Evolutionary conservation across 495 filamentous ascomycete genomes (phyloP).

Genomic region (Filosporella fistucella): DNA sequence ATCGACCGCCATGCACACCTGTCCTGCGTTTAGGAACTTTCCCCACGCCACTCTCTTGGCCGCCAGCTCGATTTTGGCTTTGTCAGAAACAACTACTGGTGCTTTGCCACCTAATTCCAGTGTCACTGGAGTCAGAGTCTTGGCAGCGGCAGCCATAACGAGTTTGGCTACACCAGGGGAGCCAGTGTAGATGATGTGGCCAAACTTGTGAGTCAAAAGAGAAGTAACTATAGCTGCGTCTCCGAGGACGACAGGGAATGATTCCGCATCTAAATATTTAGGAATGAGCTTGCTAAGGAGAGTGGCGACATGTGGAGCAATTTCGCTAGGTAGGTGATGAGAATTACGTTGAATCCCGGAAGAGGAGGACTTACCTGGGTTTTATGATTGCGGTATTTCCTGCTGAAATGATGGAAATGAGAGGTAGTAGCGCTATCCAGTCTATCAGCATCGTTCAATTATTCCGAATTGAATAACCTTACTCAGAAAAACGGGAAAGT

Average conservation of each 20-base stretch:
- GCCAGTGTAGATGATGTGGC: slow-evolving; percentile 79
- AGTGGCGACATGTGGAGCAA: slow-evolving; percentile 51
- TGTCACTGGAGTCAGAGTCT: slow-evolving; percentile 61
- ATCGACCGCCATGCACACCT: slow-evolving; percentile 59
- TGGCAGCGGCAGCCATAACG: slow-evolving; percentile 67
- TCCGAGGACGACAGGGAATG: slow-evolving; percentile 60
- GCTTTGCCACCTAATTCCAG: slow-evolving; percentile 46
- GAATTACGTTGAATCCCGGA: too few relatives aligned
- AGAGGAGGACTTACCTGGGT: too few relatives aligned
- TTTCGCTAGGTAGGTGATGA: too few relatives aligned
- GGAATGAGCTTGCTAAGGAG: slow-evolving; percentile 52
- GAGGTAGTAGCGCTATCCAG: slow-evolving; percentile 34
- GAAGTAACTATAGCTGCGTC: slow-evolving; percentile 58
- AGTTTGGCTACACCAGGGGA: slow-evolving; percentile 58
- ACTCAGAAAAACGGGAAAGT: not conserved
- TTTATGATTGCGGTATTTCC: slow-evolving; percentile 69
- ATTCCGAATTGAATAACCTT: too few relatives aligned
- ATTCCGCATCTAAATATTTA: slow-evolving; percentile 54
- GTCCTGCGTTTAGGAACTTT: slow-evolving; percentile 64
- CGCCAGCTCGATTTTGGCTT: slow-evolving; percentile 51
- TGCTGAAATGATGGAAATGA: slow-evolving; percentile 68
- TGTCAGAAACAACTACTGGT: slow-evolving; percentile 45
- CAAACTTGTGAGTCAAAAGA: slow-evolving; percentile 65
- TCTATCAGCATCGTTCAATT: too few relatives aligned
- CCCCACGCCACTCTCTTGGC: slow-evolving; percentile 64